Conservation (phyloP, 2,329 filamentous ascomycete genomes). For the Curvularia lunata region DNA sequence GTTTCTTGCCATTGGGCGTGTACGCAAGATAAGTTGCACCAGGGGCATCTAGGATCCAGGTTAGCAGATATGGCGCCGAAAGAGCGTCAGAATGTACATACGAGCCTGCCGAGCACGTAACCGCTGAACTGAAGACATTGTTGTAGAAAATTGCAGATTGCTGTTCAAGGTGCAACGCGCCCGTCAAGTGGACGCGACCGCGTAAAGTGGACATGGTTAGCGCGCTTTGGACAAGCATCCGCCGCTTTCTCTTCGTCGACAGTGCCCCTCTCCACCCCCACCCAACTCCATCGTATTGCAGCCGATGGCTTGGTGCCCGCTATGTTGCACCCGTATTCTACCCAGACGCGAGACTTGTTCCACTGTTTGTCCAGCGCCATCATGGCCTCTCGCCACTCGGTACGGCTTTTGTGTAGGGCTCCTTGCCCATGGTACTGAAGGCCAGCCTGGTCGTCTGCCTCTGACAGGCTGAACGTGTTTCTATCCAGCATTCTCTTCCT, state of each 20-base stretch:
- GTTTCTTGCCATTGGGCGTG: slow-evolving; percentile 82
- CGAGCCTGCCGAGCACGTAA: slow-evolving; percentile 44
- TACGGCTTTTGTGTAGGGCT: not conserved
- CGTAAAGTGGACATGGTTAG: slow-evolving; percentile 17
- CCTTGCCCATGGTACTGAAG: not conserved
- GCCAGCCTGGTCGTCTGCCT: not conserved
- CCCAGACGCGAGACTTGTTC: not conserved
- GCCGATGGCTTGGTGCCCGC: not conserved
- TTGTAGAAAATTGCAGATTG: slow-evolving; percentile 7
- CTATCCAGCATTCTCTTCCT: not conserved
- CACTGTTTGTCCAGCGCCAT: not conserved
- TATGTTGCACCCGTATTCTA: not conserved
- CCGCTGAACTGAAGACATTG: slow-evolving; percentile 24
- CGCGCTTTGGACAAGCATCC: slow-evolving; percentile 14
- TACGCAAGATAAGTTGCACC: slow-evolving; percentile 88
- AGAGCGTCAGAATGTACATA: slow-evolving; percentile 18
- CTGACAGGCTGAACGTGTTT: not conserved
- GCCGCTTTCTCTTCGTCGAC: slow-evolving; percentile 1
- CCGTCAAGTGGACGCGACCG: slow-evolving; percentile 12
- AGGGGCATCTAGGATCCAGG: slow-evolving; percentile 67
- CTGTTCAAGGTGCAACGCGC: slow-evolving; percentile 14
- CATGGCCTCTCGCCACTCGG: not conserved
- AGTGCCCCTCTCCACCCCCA: not conserved
- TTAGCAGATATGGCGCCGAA: slow-evolving; percentile 9
- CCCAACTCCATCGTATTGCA: not conserved